Percentiles rank a stretch among this genome's conserved stretches.
Evolutionary conservation across 208 protist genomes (phyloP).

Genomic region (Endotrypanum monterogeii): DNA sequence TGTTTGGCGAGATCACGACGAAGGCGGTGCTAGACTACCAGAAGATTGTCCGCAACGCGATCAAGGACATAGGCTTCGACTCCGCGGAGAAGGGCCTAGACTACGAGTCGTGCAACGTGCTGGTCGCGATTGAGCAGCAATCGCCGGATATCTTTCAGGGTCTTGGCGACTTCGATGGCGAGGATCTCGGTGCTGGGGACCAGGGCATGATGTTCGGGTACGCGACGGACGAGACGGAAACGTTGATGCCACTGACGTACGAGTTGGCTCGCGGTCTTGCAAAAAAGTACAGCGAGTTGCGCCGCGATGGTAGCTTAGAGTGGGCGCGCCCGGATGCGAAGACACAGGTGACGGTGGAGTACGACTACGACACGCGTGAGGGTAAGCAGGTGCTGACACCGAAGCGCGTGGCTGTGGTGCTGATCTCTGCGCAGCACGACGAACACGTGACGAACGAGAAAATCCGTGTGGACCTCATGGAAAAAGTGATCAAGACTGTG

Average conservation of each 20-base stretch:
- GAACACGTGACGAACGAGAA: constrained; percentile 95
- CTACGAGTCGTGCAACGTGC: constrained; percentile 98
- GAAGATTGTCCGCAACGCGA: constrained; percentile 95
- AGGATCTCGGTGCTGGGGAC: constrained; percentile 99
- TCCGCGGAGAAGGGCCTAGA: constrained; percentile 95
- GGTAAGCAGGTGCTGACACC: constrained; percentile 90
- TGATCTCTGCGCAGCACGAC: constrained; percentile 99
- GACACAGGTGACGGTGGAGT: constrained; percentile 99
- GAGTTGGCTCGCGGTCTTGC: constrained; percentile 95
- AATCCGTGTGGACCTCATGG: constrained; percentile 92
- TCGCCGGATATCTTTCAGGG: constrained; percentile 98
- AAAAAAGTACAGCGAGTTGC: constrained; percentile 95
- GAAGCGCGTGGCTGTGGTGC: constrained; percentile 96
- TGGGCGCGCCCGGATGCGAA: constrained; percentile 99
- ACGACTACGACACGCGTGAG: constrained; percentile 92
- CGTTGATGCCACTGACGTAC: constrained; percentile 98
- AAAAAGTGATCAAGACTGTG: constrained; percentile 95
- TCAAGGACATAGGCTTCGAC: constrained; percentile 99
- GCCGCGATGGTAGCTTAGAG: constrained; percentile 92
- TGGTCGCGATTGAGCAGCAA: constrained; percentile 98
- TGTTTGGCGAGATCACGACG: constrained; percentile 99
- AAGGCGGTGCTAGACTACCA: constrained; percentile 98
- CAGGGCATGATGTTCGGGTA: constrained; percentile 99
- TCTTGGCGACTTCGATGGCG: constrained; percentile 95
- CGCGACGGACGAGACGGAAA: constrained; percentile 98